Evolutionary conservation across 208 protist species (phyloP), one percentile per base, ranked within the genome.

Genomic region (Lotmaria passim): DNA sequence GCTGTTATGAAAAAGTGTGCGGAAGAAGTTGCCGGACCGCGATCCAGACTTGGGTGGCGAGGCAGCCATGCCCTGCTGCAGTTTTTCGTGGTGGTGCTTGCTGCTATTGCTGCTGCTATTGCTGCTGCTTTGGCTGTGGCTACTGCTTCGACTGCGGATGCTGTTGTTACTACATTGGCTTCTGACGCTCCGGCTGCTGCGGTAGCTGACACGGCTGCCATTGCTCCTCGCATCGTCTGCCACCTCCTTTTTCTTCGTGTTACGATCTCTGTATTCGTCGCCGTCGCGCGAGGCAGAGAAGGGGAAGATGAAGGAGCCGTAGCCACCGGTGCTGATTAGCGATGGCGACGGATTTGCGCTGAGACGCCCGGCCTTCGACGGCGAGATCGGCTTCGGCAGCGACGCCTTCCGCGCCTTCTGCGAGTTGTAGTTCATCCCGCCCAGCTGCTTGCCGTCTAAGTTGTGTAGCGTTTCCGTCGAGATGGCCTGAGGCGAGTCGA

Each of bases 281-380:
- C 50, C 30, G 55, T 34, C 31, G 43, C 24, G 1, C n/a, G 39
- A 48, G 24, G 26, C 15, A 2, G 44, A 6, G 7, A 47, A 53
- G 60, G 26, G 12, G 14, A 52, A 46, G 2, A 69, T 47, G 36
- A 69, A 63, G 26, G 61, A 69, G 26, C 44, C 53, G 46, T 69
- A 69, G 33, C 64, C 61, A n/a, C 53, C 61, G 30, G 19, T 46
- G 34, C 46, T 56, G 14, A 66, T 21, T 3, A 66, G 33, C 3
- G 60, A 66, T 4, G 44, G 60, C 17, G 43, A 34, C 5, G 46
- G 0, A 3, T 17, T 44, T 7, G 15, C 7, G 31, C 44, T 34
- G 31, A 41, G 59, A 7, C 21, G 44, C 11, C 44, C 44, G 11
- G 24, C 44, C 2, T 24, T 34, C 10, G 31, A 3, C 2, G 30